These are phyloP conservation scores for Drosera capensis DNA, from an alignment of 148 eudicot species.

Conservation along the genomic window DNA sequence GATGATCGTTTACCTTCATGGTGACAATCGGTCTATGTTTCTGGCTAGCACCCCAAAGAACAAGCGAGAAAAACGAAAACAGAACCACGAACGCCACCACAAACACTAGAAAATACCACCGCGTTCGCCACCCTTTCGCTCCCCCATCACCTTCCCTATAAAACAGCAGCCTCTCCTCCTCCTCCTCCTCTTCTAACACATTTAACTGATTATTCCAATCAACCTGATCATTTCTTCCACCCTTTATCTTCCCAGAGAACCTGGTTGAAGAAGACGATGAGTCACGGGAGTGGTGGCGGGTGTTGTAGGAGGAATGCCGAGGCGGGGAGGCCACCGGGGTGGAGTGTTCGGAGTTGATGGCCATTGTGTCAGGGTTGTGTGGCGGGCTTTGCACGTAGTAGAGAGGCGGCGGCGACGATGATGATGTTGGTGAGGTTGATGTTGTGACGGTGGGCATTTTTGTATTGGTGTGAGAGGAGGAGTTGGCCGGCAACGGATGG, in stretches of 20 bases:
- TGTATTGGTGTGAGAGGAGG: no score
- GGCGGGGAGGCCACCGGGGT: constrained; percentile 67
- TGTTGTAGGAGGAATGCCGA: constrained; percentile 28
- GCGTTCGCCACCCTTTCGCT: constrained; percentile 15
- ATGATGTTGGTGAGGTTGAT: constrained; percentile 53
- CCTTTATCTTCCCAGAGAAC: constrained; percentile 35
- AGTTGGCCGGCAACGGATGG: no score
- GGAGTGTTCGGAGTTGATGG: constrained; percentile 59
- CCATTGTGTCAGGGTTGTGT: constrained; percentile 71
- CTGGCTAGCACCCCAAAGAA: constrained; percentile 76
- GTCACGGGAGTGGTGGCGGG: constrained; percentile 55
- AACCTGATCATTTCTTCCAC: constrained; percentile 21
- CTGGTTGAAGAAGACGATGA: constrained; percentile 88
- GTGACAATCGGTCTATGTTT: constrained; percentile 60
- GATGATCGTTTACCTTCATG: constrained; percentile 36
- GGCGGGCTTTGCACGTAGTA: constrained; percentile 96
- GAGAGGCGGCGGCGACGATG: constrained; percentile 23
- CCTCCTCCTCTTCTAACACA: constrained; percentile 25
- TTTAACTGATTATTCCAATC: constrained; percentile 22
- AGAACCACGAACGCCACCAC: constrained; percentile 43
- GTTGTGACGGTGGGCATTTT: no score
- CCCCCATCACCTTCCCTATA: constrained; percentile 33
- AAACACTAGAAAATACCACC: constrained; percentile 45
- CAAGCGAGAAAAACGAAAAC: constrained; percentile 62
- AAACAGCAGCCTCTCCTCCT: constrained; percentile 57